These are phyloP conservation scores for Endotrypanum monterogeii DNA, from an alignment of 208 protist genomes.

Conservation along the genomic window DNA sequence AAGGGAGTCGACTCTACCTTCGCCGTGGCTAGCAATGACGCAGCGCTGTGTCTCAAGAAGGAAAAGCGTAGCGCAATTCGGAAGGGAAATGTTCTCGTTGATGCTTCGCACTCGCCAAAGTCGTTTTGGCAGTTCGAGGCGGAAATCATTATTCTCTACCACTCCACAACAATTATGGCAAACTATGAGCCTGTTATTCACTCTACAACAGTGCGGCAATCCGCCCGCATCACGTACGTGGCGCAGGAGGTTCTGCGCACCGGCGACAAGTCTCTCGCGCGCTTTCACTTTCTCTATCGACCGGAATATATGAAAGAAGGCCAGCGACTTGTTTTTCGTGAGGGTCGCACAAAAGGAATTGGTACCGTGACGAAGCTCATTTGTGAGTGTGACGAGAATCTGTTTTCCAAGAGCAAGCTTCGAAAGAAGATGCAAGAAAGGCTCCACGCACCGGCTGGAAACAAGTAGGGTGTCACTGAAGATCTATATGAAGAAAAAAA, in stretches of 20 bases:
- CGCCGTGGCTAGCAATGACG: slow-evolving; percentile 91
- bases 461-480: slow-evolving; percentile 12
- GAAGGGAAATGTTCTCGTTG: slow-evolving; percentile 94
- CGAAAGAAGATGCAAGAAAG: slow-evolving; percentile 36
- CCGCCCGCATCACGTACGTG: slow-evolving; percentile 85
- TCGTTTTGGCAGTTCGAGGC: slow-evolving; percentile 96
- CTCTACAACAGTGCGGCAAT: slow-evolving; percentile 90
- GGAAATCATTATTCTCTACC: slow-evolving; percentile 97
- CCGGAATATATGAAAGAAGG: slow-evolving; percentile 94
- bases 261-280: slow-evolving; percentile 92
- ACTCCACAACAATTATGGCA: slow-evolving; percentile 96
- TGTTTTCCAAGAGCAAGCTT: slow-evolving; percentile 54
- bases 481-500: background rate
- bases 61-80: slow-evolving; percentile 92
- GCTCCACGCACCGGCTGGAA: slow-evolving; percentile 5
- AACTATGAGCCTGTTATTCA: slow-evolving; percentile 98
- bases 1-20: slow-evolving; percentile 84
- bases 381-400: slow-evolving; percentile 36
- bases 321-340: slow-evolving; percentile 93
- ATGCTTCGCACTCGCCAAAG: slow-evolving; percentile 51
- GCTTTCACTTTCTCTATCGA: slow-evolving; percentile 94
- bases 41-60: slow-evolving; percentile 95
- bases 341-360: slow-evolving; percentile 94
- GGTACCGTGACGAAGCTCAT: slow-evolving; percentile 85
- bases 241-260: slow-evolving; percentile 93